Base-by-base conservation (phyloP, 805 yeast genomes). In the Candida cerambycidarum region DNA sequence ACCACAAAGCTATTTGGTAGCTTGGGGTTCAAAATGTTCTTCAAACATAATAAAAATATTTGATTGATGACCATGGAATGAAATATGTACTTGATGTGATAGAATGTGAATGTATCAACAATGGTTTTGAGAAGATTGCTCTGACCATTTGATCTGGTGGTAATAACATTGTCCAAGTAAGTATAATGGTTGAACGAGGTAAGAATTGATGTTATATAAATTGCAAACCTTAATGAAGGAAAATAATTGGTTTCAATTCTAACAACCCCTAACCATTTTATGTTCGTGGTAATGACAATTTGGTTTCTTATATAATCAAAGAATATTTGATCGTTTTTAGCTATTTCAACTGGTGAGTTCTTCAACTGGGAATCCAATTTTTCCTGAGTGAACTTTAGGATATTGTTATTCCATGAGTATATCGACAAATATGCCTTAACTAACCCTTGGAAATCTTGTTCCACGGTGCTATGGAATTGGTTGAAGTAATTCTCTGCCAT, bases 221-320 rank as follows among this genome's bases (percentile, higher is more conserved):
- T 50, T 3, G 57, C 42, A 39, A 52, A 61, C 23, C 65, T 38
- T 32, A 63, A 50, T 11, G 61, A 50, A 0, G 69, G 64, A 39
- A 60, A 63, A 47, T 63, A 58, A 13, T 47, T 51, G 2, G 50
- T 38, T 42, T 62, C 69, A 11, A 61, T 42, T 28, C 56, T 51
- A 10, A 61, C 46, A 36, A 63, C 55, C 12, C 57, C 51, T 16
- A 62, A 46, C 65, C 65, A 61, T 35, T 58, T 48, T 7, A 56
- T 43, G 41, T 54, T 51, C 13, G 15, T 32, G 3, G 28, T 25
- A 27, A 13, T 31, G 5, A 37, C 17, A 13, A 17, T 17, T 37
- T 37, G 41, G 24, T 42, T 42, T 10, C 30, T 23, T 19, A 34
- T 37, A 23, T 32, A 48, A 17, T 36, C 14, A 2, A 39, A 2